These are phyloP conservation scores for Cronartium quercuum DNA, from an alignment of 1,284 basidiomycete genomes.

Conservation along the genomic window DNA sequence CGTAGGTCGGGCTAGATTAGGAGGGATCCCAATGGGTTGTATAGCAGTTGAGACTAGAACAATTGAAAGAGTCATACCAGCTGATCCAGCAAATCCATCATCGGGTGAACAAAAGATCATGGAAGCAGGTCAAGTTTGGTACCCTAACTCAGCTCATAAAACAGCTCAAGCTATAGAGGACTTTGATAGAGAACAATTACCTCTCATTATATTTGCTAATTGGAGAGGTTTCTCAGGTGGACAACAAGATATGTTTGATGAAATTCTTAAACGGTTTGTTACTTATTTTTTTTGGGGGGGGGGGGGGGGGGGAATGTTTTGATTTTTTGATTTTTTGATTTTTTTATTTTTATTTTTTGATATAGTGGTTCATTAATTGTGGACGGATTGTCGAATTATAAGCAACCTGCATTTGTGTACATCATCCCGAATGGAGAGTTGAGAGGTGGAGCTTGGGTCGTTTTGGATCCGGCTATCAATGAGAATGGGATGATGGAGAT, in stretches of 20 bases:
- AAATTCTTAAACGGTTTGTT: conserved; percentile 45
- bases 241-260: conserved; percentile 82
- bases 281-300: not conserved
- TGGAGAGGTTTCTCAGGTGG: conserved; percentile 99
- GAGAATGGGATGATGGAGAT: conserved; percentile 97
- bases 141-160: conserved; percentile 99
- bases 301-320: not conserved
- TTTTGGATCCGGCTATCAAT: conserved; percentile 89
- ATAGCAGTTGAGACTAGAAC: conserved; percentile 98
- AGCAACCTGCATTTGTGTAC: conserved; percentile 98
- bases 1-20: conserved; percentile 88
- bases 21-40: conserved; percentile 94
- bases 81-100: conserved; percentile 96
- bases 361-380: conserved; percentile 64
- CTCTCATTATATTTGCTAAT: conserved; percentile 97
- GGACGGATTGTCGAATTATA: conserved; percentile 93
- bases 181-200: conserved; percentile 92
- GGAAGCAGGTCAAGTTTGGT: conserved; percentile 97
- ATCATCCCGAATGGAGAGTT: conserved; percentile 98
- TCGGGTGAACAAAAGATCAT: conserved; percentile 97
- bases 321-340: not conserved
- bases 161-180: conserved; percentile 99
- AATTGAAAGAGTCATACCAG: conserved; percentile 91
- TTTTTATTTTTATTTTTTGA: not conserved
- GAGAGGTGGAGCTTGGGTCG: conserved; percentile 98